Evolutionary conservation across 225 moss, liverwort and hornwort genomes (phyloP), one percentile per base, ranked within the genome.

Genomic region (Bryoerythrophyllum caledonicum): DNA sequence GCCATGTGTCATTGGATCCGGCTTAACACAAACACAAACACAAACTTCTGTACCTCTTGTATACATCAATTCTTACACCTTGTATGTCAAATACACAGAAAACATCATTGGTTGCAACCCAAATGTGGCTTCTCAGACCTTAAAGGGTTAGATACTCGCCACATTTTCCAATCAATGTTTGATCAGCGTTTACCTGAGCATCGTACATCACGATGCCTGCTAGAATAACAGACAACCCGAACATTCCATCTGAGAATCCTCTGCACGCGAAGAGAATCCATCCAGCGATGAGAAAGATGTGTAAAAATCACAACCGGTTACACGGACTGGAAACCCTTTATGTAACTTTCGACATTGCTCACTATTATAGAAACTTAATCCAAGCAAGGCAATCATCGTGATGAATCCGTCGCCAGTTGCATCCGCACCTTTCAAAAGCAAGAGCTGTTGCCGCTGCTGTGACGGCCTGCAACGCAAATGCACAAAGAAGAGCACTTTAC

Each of bases 141-240:
- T 37, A 6, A 37, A 37, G 37, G 37, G 37, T 37, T 37, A 37
- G 7, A 6, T 6, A 37, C 37, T 37, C 37, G 37, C 37, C 37
- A 37, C 37, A 38, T 23, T 46, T 35, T 77, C 28, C 46, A 16
- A 53, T 34, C n/a, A 10, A 34, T 34, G 53, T 25, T 24, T 62
- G 37, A 55, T 35, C n/a, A 43, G 63, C 32, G 59, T 68, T 60
- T 83, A 97, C 96, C 94, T 96, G 96, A 52, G 99, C 99, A 87
- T 99, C 99, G 59, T 99, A 95, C 93, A 99, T 93, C 60, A 99
- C 90, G 44, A 99, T 23, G 27, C 65, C 76, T 53, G 99, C 95
- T 71, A 99, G 7, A 40, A 99, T 74, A 30, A 88, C 72, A 62
- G 99, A 77, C 1, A 99, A 71, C 43, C 99, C 99, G 28, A 99